phyloP scores from a whole-genome alignment of 2,329 filamentous ascomycete species.

The Trichoderma sp. region DNA sequence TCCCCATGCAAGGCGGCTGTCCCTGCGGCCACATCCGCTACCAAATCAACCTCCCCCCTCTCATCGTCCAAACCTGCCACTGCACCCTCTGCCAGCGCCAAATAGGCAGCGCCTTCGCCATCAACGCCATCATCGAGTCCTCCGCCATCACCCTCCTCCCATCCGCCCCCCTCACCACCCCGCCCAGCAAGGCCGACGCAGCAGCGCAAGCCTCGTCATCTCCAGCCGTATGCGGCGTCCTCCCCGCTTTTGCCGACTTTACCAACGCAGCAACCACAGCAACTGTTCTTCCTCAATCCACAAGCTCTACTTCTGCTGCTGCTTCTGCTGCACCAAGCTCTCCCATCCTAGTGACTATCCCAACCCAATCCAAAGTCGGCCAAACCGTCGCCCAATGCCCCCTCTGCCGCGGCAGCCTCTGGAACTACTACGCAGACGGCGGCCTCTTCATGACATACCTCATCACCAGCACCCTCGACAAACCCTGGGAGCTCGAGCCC shows the following conservation, averaged over 20 bases:
- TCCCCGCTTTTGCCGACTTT: conserved; percentile 25
- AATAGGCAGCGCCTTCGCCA: conserved; percentile 38
- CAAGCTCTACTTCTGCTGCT: neutral
- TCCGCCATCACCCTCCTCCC: conserved; percentile 34
- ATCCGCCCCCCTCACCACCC: conserved; percentile 25
- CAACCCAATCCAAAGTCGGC: conserved; percentile 40
- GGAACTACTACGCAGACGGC: conserved; percentile 39
- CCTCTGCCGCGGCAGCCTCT: conserved; percentile 40
- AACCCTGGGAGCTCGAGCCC: conserved; percentile 37
- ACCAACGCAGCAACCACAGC: conserved; percentile 22
- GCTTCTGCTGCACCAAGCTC: neutral
- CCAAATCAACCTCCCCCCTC: conserved; percentile 54
- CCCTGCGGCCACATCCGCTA: conserved; percentile 69
- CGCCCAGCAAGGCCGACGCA: neutral
- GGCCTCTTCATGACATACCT: conserved; percentile 37
- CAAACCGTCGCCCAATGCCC: conserved; percentile 44
- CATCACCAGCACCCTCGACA: conserved; percentile 45
- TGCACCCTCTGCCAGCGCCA: conserved; percentile 47
- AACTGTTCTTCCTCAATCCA: neutral
- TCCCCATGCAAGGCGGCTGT: conserved; percentile 50
- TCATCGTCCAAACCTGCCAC: conserved; percentile 46
- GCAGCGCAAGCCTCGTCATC: neutral
- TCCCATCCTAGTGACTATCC: conserved; percentile 31
- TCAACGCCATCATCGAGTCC: conserved; percentile 44
- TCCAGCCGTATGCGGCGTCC: conserved; percentile 1